Evolutionary conservation across 2,329 filamentous ascomycete genomes (phyloP).

Genomic region (Myriosclerotinia scirpicola): DNA sequence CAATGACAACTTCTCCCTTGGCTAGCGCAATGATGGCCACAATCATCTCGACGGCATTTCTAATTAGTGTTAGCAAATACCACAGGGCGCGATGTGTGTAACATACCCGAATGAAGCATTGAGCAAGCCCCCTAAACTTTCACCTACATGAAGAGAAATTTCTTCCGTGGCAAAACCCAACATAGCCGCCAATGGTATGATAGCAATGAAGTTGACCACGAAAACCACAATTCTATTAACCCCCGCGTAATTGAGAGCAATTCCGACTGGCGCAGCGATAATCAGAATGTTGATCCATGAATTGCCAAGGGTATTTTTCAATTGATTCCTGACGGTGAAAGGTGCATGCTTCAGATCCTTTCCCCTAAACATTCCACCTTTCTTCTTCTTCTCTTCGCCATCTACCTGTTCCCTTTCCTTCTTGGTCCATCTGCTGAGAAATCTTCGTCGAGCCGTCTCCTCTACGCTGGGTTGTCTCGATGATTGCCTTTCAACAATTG

Average conservation of each 20-base stretch:
- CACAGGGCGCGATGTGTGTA: constrained; percentile 11
- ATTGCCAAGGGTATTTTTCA: constrained; percentile 72
- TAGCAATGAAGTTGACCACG: constrained; percentile 89
- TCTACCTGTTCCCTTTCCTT: constrained; percentile 26
- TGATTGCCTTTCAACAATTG: constrained; percentile 25
- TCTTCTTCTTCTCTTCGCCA: constrained; percentile 33
- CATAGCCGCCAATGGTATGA: constrained; percentile 84
- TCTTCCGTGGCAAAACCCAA: constrained; percentile 89
- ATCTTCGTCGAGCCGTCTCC: constrained; percentile 31
- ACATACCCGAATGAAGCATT: constrained; percentile 84
- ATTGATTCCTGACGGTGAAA: constrained; percentile 63
- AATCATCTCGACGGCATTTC: constrained; percentile 85
- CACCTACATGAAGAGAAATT: constrained; percentile 76
- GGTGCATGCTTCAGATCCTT: constrained; percentile 46
- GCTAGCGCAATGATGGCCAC: constrained; percentile 81
- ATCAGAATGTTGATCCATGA: constrained; percentile 87
- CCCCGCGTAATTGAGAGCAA: constrained; percentile 66
- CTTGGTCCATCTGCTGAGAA: constrained; percentile 26
- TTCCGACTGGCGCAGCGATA: constrained; percentile 75
- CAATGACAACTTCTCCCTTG: constrained; percentile 69
- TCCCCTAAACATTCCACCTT: constrained; percentile 37
- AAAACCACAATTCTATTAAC: constrained; percentile 68
- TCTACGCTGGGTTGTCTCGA: constrained; percentile 28
- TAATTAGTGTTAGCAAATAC: constrained; percentile 39
- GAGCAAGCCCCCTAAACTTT: constrained; percentile 82